These are phyloP conservation scores for Allium sativum DNA, from an alignment of 106 monocot genomes.

Conservation along the genomic window DNA sequence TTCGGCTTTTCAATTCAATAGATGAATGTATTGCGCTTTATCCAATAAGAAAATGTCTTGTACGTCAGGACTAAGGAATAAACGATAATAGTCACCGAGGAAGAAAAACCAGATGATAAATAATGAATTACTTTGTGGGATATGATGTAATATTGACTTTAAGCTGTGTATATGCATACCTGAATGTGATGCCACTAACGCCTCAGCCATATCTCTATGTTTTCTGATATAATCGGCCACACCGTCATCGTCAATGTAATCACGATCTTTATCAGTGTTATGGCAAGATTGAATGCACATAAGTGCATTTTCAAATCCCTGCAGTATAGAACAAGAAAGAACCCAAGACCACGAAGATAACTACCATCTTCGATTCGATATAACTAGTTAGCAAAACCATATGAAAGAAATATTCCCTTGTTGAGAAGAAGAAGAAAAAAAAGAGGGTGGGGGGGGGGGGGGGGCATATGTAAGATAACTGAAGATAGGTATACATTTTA, in stretches of 20 bases:
- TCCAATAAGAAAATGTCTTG: no score
- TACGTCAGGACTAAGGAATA: no score
- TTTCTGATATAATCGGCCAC: constrained; percentile 17
- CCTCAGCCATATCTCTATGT: constrained; percentile 19
- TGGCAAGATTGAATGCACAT: constrained; percentile 25
- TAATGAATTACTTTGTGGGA: no score
- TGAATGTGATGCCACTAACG: constrained; percentile 33
- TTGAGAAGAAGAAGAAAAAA: neutral
- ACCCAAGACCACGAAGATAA: neutral
- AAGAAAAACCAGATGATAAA: no score
- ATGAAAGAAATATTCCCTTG: neutral
- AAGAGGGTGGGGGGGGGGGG: no score
- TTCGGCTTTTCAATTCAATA: no score
- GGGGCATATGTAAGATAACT: neutral
- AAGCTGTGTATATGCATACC: constrained; percentile 19
- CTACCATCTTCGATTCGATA: neutral
- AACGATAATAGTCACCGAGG: no score
- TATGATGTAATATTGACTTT: neutral
- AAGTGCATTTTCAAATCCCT: constrained; percentile 64
- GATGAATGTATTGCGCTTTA: no score
- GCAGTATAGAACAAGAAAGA: constrained; percentile 3
- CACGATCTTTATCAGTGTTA: neutral
- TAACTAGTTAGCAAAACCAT: no score
- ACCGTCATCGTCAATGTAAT: constrained; percentile 1
- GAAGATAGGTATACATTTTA: neutral